Evolutionary conservation across 495 filamentous ascomycete species (phyloP).

Genomic region (Neurospora sp.): DNA sequence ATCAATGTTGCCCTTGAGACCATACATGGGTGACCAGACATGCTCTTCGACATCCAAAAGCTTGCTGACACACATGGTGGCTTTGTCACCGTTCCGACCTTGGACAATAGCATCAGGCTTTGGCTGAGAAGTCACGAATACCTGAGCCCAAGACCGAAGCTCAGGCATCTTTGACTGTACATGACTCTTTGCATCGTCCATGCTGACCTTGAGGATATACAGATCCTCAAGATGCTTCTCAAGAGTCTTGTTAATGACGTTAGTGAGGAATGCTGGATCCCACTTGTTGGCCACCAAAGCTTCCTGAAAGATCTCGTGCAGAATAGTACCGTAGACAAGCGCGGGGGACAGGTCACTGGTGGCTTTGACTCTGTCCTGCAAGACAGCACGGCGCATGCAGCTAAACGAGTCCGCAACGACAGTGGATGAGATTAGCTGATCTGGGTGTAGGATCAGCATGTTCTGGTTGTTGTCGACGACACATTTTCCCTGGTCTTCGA

Average conservation of each 20-base stretch:
- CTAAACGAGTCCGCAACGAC: constrained; percentile 88
- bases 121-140: constrained; percentile 65
- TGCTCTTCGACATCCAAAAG: constrained; percentile 95
- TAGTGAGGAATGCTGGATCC: constrained; percentile 54
- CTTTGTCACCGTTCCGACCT: constrained; percentile 60
- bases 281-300: constrained; percentile 78
- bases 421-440: constrained; percentile 89
- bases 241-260: constrained; percentile 54
- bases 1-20: constrained; percentile 94
- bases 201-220: constrained; percentile 68
- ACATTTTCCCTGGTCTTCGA: constrained; percentile 55
- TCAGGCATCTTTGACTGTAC: constrained; percentile 69
- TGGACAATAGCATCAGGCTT: constrained; percentile 64
- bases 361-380: constrained; percentile 88
- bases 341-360: constrained; percentile 65
- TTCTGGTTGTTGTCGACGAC: constrained; percentile 68
- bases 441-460: constrained; percentile 87
- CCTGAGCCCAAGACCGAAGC: constrained; percentile 69
- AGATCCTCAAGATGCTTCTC: constrained; percentile 72
- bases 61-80: constrained; percentile 80
- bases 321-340: constrained; percentile 78
- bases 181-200: constrained; percentile 62
- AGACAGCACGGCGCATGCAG: constrained; percentile 78
- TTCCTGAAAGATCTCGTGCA: constrained; percentile 91
- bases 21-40: constrained; percentile 94